Evolutionary conservation across 148 eudicot species (phyloP).

Genomic region (Rhododendron henanense): DNA sequence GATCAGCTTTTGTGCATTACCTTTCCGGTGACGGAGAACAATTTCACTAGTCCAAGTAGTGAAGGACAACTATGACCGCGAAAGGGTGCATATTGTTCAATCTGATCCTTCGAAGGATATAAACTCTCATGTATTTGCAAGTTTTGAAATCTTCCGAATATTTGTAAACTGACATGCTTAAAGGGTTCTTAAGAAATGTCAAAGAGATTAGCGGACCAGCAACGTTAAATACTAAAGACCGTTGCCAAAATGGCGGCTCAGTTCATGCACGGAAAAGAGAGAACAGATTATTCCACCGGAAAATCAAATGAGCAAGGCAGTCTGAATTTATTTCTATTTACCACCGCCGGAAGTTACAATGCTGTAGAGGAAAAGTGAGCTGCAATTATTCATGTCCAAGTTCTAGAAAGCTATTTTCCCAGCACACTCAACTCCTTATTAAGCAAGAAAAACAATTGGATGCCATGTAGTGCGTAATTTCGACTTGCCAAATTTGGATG

Average conservation of each 20-base stretch:
- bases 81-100: not conserved
- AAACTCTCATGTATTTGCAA: not conserved
- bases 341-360: not conserved
- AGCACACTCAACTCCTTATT: not conserved
- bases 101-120: not conserved
- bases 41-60: too few relatives aligned
- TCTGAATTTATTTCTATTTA: not conserved
- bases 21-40: not conserved
- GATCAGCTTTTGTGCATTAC: not conserved
- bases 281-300: not conserved
- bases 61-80: not conserved
- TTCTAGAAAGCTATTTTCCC: not conserved
- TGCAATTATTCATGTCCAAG: not conserved
- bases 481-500: not conserved
- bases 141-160: not conserved
- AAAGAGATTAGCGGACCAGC: not conserved
- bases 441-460: not conserved
- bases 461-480: not conserved
- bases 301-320: not conserved
- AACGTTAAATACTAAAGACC: not conserved
- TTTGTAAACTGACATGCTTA: not conserved
- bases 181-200: not conserved
- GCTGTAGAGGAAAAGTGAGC: not conserved
- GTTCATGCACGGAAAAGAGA: not conserved
- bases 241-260: not conserved